Evolutionary conservation across 1,139 yeast species (phyloP), one percentile per base, ranked within the genome.

Genomic region (Pichia sp.): DNA sequence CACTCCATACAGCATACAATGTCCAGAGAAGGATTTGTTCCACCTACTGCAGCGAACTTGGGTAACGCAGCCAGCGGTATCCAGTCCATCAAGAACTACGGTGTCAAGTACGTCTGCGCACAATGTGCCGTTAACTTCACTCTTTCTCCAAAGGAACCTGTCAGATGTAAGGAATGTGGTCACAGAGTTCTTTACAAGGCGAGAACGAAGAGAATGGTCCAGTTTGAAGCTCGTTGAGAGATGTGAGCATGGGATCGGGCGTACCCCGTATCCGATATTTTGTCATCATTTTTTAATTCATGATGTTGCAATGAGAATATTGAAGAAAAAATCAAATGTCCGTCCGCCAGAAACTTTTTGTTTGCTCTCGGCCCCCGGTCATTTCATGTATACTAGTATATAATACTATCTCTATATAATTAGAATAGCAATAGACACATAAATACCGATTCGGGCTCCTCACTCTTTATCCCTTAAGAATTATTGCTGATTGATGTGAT

Each of bases 131-230:
- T 91, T 41, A 78, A 82, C 37, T 83, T 88, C 51, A 77, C 94
- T 6, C 74, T 91, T 52, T 81, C 88, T 41, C 86, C 91, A 65
- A 86, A 85, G 51, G 98, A 91, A 61, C 95, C 97, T 36, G 95
- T 91, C 48, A 84, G 98, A 67, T 91, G 98, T 67, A 88, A 88
- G 64, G 95, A 88, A 54, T 91, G 98, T 63, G 98, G 98, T 44
- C 98, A 91, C 65, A 81, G 98, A 65, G 97, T 91, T 46, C 69
- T 91, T 49, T 86, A 91, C 68, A 91, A 91, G 68, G 95, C 96
- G 48, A 80, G 98, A 69, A 88, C 97, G 33, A 83, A 88, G 69
- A 77, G 97, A 66, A 86, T 88, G 94, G 74, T 77, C 32, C 84
- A 77, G 59, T 77, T 77, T 54, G 83, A 77, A 58, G 83, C 83